Conservation (phyloP, 148 eudicot genomes). For the Silene uniflora region DNA sequence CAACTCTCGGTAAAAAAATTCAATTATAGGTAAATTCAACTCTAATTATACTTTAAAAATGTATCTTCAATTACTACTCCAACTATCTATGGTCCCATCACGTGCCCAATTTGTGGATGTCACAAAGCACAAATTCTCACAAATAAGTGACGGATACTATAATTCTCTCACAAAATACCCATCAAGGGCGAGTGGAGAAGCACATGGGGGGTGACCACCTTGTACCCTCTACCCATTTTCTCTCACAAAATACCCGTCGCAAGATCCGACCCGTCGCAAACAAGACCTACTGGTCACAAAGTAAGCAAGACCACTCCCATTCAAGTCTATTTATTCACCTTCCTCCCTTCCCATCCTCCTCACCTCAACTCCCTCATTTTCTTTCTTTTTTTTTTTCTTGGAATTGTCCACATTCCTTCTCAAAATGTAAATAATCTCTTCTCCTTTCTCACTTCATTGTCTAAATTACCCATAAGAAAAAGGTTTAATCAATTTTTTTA, state of each 20-base stretch:
- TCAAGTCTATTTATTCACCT: conserved; percentile 39
- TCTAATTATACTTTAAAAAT: no score
- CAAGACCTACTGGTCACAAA: no score
- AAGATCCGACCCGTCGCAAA: no score
- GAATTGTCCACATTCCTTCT: neutral
- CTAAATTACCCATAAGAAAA: neutral
- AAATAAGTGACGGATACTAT: no score
- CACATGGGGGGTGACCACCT: no score
- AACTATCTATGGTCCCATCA: neutral
- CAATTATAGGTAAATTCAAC: no score
- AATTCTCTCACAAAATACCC: no score
- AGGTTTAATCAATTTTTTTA: no score
- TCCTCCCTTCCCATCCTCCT: conserved; percentile 12
- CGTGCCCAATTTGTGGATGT: conserved; percentile 1
- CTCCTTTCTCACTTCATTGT: neutral
- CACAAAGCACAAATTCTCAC: neutral
- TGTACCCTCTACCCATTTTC: no score
- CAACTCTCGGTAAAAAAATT: no score
- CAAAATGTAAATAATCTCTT: conserved; percentile 20
- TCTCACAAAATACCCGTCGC: no score
- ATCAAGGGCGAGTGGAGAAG: no score
- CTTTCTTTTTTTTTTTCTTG: neutral
- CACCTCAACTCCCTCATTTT: conserved; percentile 12
- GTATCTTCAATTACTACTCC: neutral
- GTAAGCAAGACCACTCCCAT: neutral